phyloP scores from a whole-genome alignment of 179 eudicot species.

The Corrigiola litoralis region DNA sequence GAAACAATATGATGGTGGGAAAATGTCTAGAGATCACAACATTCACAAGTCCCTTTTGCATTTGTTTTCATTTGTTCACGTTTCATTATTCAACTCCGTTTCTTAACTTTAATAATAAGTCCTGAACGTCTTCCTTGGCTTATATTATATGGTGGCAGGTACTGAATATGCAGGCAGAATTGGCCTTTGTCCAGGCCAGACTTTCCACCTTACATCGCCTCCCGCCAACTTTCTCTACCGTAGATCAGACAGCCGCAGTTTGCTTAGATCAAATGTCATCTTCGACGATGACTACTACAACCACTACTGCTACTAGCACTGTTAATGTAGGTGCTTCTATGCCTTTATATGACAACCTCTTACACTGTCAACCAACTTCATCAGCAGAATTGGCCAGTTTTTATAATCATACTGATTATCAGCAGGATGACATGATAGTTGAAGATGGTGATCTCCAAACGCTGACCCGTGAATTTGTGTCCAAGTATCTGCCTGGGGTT shows the following conservation, averaged over 20 bases:
- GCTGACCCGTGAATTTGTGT: slow-evolving; percentile 49
- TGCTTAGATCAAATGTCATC: slow-evolving; percentile 22
- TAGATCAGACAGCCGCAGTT: not conserved
- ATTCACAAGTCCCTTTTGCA: too few relatives aligned
- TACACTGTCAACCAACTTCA: slow-evolving; percentile 9
- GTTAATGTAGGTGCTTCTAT: not conserved
- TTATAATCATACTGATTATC: slow-evolving; percentile 18
- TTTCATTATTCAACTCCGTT: too few relatives aligned
- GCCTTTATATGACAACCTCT: slow-evolving; percentile 11
- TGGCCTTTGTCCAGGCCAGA: slow-evolving; percentile 51
- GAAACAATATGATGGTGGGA: too few relatives aligned
- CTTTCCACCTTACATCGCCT: slow-evolving; percentile 41
- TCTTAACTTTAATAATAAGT: too few relatives aligned
- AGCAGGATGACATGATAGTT: slow-evolving; percentile 20
- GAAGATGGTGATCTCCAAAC: slow-evolving; percentile 45
- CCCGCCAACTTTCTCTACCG: slow-evolving; percentile 14
- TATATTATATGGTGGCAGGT: slow-evolving; percentile 35
- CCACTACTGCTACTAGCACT: not conserved
- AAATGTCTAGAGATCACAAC: too few relatives aligned
- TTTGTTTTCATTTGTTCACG: too few relatives aligned
- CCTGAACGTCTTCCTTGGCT: too few relatives aligned
- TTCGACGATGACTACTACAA: slow-evolving; percentile 10
- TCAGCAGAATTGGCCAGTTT: slow-evolving; percentile 26
- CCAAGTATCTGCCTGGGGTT: slow-evolving; percentile 46
- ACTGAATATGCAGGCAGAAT: slow-evolving; percentile 52